Percentiles rank a stretch among this genome's conserved stretches.
Evolutionary conservation across 2,329 filamentous ascomycete genomes (phyloP).

Genomic region (Teratosphaeriaceae sp.): DNA sequence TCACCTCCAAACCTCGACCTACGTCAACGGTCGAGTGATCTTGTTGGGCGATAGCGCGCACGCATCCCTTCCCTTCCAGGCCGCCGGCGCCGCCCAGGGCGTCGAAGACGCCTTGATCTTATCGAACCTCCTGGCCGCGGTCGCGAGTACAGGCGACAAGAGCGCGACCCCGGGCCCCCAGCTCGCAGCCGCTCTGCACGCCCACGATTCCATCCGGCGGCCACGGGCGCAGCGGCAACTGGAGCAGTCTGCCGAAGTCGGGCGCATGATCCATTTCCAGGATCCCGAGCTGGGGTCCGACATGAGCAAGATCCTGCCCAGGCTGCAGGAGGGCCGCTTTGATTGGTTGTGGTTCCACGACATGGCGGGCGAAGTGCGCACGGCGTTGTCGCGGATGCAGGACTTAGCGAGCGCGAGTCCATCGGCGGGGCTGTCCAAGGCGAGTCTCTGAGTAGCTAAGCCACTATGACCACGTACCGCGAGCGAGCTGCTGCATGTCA

Average conservation of each 20-base stretch:
- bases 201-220: not conserved
- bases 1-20: not conserved
- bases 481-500: too few relatives aligned
- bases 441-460: too few relatives aligned
- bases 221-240: not conserved
- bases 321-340: not conserved
- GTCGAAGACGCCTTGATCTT: not conserved
- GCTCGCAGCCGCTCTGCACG: not conserved
- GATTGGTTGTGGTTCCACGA: slow-evolving; percentile 1
- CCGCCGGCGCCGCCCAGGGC: not conserved
- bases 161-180: too few relatives aligned
- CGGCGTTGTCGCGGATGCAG: not conserved
- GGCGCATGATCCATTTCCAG: not conserved
- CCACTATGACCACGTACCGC: too few relatives aligned
- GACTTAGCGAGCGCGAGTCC: not conserved
- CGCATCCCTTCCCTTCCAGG: slow-evolving; percentile 1
- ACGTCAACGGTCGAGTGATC: not conserved
- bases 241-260: not conserved
- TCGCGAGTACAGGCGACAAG: not conserved
- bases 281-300: not conserved
- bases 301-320: not conserved
- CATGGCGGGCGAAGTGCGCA: not conserved
- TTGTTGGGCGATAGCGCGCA: slow-evolving; percentile 1
- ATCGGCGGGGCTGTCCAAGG: too few relatives aligned
- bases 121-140: not conserved